Evolutionary conservation across 2,329 filamentous ascomycete species (phyloP).

Genomic region (Exophiala sideris): DNA sequence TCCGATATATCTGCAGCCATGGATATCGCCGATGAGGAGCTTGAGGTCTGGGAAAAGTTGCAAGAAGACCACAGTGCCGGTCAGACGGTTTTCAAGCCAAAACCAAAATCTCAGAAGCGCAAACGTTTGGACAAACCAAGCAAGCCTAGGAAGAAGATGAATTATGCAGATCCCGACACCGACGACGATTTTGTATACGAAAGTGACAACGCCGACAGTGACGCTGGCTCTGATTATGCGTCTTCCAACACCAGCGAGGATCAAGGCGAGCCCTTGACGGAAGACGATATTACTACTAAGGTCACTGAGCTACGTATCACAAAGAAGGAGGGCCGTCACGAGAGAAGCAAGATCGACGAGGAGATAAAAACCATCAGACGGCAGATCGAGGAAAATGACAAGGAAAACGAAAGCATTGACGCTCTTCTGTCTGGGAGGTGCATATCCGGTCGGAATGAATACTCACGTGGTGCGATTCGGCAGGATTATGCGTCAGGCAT

Average conservation of each 20-base stretch:
- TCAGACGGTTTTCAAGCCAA: slow-evolving; percentile 40
- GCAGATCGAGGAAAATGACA: slow-evolving; percentile 31
- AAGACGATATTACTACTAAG: slow-evolving; percentile 41
- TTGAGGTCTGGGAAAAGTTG: slow-evolving; percentile 47
- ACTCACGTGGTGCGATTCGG: slow-evolving; percentile 54
- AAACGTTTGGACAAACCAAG: slow-evolving; percentile 31
- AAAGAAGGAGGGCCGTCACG: slow-evolving; percentile 41
- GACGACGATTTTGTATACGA: slow-evolving; percentile 33
- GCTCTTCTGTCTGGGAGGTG: slow-evolving; percentile 37
- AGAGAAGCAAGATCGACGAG: slow-evolving; percentile 28
- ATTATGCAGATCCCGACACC: slow-evolving; percentile 19
- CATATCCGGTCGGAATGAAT: slow-evolving; percentile 56
- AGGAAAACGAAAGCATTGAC: slow-evolving; percentile 33
- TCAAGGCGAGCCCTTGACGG: slow-evolving; percentile 34
- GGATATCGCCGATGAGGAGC: slow-evolving; percentile 39
- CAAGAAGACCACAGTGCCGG: slow-evolving; percentile 40
- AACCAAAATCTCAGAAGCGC: slow-evolving; percentile 39
- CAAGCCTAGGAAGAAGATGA: slow-evolving; percentile 4
- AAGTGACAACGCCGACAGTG: slow-evolving; percentile 17
- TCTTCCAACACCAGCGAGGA: slow-evolving; percentile 25
- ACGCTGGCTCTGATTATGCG: slow-evolving; percentile 32
- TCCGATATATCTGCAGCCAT: slow-evolving; percentile 41
- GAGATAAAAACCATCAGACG: slow-evolving; percentile 33
- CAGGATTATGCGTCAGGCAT: slow-evolving; percentile 59
- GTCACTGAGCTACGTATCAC: slow-evolving; percentile 42